Base-by-base conservation (phyloP, 306 rosid species). In the Vigna nakashimae region DNA sequence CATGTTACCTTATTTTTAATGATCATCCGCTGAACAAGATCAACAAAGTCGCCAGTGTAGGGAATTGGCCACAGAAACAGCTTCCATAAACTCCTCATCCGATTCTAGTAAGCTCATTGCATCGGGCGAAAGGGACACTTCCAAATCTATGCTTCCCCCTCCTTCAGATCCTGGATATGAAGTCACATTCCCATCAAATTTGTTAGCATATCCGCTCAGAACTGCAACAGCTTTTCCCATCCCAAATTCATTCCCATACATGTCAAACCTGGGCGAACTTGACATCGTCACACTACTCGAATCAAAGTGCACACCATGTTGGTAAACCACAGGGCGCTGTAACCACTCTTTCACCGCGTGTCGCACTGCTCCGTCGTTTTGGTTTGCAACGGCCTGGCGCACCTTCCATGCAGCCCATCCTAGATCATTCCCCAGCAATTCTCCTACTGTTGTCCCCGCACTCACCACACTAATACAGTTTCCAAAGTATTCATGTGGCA, bases 221-320 rank as follows among this genome's bases (percentile, higher is more conserved):
- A 86, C 77, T 6, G 84, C 82, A 79, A 86, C 45, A 0, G 88
- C 88, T 73, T 86, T 89, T 4, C 92, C 97, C 92, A 89, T 84
- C 40, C 97, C 94, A 55, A 91, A 89, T 52, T 89, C 87, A 22
- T 77, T 84, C 16, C 89, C 88, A 36, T 82, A 89, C 84, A 81
- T 72, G 30, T 84, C 65, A 59, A 87, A 89, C 36, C 88, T 77
- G 0, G 60, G 60, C 2, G 60, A 55, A 9, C 60, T 6, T 18
- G 30, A 7, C 6, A 55, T 3, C 0, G 6, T 55, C 30, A 55
- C 60, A 55, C 30, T 9, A 4, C 6, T 3, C 14, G 60, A 4
- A 20, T 18, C 60, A 7, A 17, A 18, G 13, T 17, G 28, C 26
- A 9, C 12, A 2, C 28, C 60, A 55, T 20, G 14, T 55, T 55